A percentile compares a stretch with the other conserved stretches of the same genome.
phyloP scores from a whole-genome alignment of 2,329 filamentous ascomycete genomes.

The Stromatinia cepivora region DNA sequence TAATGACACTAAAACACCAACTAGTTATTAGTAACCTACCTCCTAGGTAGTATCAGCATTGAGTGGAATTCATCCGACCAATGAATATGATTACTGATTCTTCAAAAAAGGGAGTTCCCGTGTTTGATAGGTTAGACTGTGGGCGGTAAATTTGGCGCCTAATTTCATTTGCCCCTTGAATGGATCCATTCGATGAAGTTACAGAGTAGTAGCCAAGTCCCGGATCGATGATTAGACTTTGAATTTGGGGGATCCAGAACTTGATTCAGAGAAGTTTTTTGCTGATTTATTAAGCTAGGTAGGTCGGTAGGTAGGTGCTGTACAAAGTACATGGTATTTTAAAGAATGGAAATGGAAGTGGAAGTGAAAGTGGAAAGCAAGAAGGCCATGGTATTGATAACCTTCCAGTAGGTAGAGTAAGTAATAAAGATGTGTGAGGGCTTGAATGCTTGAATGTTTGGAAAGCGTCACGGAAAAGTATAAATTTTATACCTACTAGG shows the following conservation, averaged over 20 bases:
- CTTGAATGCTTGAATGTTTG: not conserved
- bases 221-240: not conserved
- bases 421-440: too few species aligned
- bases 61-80: not conserved
- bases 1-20: too few species aligned
- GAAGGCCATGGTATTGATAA: not conserved
- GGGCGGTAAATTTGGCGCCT: constrained; percentile 22
- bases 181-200: not conserved
- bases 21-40: not conserved
- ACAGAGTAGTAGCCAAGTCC: not conserved
- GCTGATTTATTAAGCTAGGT: too few species aligned
- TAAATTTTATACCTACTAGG: not conserved
- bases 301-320: too few species aligned
- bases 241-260: not conserved
- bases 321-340: too few species aligned
- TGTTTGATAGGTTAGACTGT: constrained; percentile 19
- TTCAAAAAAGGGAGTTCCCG: not conserved
- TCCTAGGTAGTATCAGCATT: not conserved
- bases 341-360: too few species aligned
- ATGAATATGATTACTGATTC: constrained; percentile 1
- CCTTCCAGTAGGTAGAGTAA: too few species aligned
- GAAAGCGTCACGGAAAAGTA: not conserved
- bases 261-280: not conserved
- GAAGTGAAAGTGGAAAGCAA: not conserved
- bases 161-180: constrained; percentile 18